These are phyloP conservation scores for Rhizophagus sp. DNA, from an alignment of 192 early-diverging fungal genomes.

Conservation along the genomic window DNA sequence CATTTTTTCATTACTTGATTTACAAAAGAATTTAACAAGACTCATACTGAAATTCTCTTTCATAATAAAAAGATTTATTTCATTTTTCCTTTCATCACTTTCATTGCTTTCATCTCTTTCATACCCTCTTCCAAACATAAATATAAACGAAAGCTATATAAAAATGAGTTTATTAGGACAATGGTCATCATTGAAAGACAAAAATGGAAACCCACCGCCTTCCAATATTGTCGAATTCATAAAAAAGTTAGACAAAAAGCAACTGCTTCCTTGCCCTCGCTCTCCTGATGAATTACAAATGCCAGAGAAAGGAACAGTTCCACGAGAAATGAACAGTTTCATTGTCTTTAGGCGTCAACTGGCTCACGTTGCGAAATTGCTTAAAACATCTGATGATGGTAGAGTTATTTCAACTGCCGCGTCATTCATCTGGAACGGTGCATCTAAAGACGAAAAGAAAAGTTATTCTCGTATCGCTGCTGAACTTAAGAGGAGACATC, in stretches of 20 bases:
- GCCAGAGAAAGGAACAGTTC: neutral
- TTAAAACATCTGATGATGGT: neutral
- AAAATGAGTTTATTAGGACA: neutral
- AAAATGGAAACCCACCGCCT: neutral
- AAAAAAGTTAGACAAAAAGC: neutral
- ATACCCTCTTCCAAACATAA: too few relatives aligned
- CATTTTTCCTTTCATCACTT: too few relatives aligned
- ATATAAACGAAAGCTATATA: too few relatives aligned
- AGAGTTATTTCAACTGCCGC: neutral
- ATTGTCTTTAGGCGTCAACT: neutral
- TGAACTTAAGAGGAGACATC: neutral
- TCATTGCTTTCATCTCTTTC: too few relatives aligned
- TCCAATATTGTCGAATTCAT: neutral
- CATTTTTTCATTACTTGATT: too few relatives aligned
- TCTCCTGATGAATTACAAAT: neutral
- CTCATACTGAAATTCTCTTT: too few relatives aligned
- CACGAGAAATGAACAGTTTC: neutral
- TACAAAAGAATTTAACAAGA: too few relatives aligned
- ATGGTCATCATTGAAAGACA: neutral
- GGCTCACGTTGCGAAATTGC: neutral
- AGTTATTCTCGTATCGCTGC: neutral
- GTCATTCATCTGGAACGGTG: neutral
- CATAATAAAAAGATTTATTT: too few relatives aligned
- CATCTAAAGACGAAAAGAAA: neutral
- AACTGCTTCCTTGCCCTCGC: neutral